Evolutionary conservation across 148 eudicot genomes (phyloP), one percentile per base, ranked within the genome.

Genomic region (Fagopyrum esculentum): DNA sequence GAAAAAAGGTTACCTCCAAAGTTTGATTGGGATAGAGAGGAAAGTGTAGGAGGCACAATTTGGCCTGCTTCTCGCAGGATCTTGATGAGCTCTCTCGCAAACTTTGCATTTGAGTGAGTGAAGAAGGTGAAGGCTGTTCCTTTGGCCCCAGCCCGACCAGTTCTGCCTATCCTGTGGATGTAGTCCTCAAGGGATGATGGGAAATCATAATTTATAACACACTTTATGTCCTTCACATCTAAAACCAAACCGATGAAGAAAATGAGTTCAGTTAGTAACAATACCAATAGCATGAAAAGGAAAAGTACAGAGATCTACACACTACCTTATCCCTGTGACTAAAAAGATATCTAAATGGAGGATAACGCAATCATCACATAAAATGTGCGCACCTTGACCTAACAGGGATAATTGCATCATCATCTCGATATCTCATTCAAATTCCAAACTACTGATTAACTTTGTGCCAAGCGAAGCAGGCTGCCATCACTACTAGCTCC

Each of bases 211-310:
- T 95, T 95, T 77, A 95, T 81, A 73, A 92, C 97, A 73, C 93
- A 92, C 84, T 95, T 95, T 73, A 95, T 95, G 91, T 92, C 97
- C 87, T 95, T 95, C 89, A 95, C 99, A 90, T 95, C 99, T 92
- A 80, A 86, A 78, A 17, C 59, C 48, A 49, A 78, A 74, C 13
- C 74, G 47, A 71, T 45, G 74, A 16, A 71, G 55, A 45, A n/a
- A 48, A 45, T n/a, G 51, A 48, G 52, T 17, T 22, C 11, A 26
- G 3, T 71, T 22, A 71, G 54, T 45, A 47, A 46, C 15, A 46
- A 71, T 9, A 71, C 74, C 15, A 46, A 47, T 50, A 71, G 30
- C 54, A 71, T 26, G 6, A 17, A 17, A 29, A 70, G 50, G 6
- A 43, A 44, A 44, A 69, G 40, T 9, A 45, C 19, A 54, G 30